Evolutionary conservation across 495 filamentous ascomycete genomes (phyloP), one percentile per base, ranked within the genome.

Genomic region (Daldinia decipiens): DNA sequence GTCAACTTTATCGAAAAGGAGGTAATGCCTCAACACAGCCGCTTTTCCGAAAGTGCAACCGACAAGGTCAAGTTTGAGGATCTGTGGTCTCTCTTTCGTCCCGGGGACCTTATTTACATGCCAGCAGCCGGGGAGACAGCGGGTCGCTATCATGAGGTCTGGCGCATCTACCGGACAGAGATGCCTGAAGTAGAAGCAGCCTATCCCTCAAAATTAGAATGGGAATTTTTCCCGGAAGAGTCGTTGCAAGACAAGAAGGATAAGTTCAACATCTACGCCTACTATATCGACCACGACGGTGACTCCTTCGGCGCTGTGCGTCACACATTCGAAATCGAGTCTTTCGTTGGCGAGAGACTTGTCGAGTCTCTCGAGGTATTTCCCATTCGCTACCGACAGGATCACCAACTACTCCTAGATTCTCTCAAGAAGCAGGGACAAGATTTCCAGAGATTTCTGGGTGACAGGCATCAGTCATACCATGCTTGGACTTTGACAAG

Each of bases 221-320:
- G 54, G 70, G 62, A 74, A 5, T 76, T 76, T 27, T 67, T 76
- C 40, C 56, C 61, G n/a, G 74, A 74, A 8, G 74, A 75, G 58
- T 8, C 68, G 60, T 38, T 65, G 67, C 34, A 71, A 29, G 27
- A 59, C 57, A 55, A 78, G 27, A 62, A 57, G 43, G 69, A 70
- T 24, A 70, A 54, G n/a, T 81, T 74, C 52, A 71, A 60, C 5
- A 66, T 84, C 8, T 53, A 67, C 4, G 78, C 75, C 54, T 79
- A 83, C 27, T 87, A 86, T 56, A 79, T 91, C 27, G 88, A 91
- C 65, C 88, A 84, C 58, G 84, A 89, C 56, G 90, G 91, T 0
- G 79, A 79, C 2, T 78, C 77, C 0, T 91, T 88, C 59, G 85
- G 88, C 8, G 79, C 78, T 0, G 77, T 80, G 15, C 77, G 77